Evolutionary conservation across 345 rosid genomes (phyloP).

Genomic region (Euphorbia lathyris): DNA sequence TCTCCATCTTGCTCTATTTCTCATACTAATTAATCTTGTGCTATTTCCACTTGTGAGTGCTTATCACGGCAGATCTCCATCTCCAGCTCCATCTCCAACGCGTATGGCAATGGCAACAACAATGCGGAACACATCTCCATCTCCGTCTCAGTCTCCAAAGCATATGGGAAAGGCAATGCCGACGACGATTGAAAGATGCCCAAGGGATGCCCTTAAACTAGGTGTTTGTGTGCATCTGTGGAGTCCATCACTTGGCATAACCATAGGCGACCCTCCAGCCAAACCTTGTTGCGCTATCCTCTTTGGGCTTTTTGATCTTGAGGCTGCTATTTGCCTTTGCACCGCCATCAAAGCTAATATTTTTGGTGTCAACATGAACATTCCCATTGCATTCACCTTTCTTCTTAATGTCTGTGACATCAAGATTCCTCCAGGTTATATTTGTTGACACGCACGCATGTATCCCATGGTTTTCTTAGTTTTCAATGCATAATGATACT

Average conservation of each 20-base stretch:
- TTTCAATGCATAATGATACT: no score
- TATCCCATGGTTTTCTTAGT: no score
- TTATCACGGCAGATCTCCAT: slow-evolving; percentile 25
- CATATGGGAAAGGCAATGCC: slow-evolving; percentile 20
- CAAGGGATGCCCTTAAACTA: slow-evolving; percentile 47
- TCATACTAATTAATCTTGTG: slow-evolving; percentile 48
- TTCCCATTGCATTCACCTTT: slow-evolving; percentile 46
- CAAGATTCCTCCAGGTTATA: slow-evolving; percentile 44
- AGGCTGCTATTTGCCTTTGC: slow-evolving; percentile 58
- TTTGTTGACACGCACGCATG: background rate
- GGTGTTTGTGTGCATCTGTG: slow-evolving; percentile 48
- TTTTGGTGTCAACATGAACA: slow-evolving; percentile 47
- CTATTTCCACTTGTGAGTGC: slow-evolving; percentile 45
- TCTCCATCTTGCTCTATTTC: slow-evolving; percentile 46
- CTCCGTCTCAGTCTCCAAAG: no score
- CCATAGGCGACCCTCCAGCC: slow-evolving; percentile 45
- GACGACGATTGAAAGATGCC: slow-evolving; percentile 31
- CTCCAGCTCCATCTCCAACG: slow-evolving; percentile 15
- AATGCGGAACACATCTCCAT: slow-evolving; percentile 24
- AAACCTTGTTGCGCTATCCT: slow-evolving; percentile 48
- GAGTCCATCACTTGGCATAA: slow-evolving; percentile 42
- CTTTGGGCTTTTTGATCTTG: slow-evolving; percentile 46
- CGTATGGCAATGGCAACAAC: slow-evolving; percentile 11
- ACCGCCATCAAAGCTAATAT: slow-evolving; percentile 51
- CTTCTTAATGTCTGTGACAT: slow-evolving; percentile 48